Evolutionary conservation across 192 early-diverging fungal genomes (phyloP).

Genomic region (Physocladia obscura): DNA sequence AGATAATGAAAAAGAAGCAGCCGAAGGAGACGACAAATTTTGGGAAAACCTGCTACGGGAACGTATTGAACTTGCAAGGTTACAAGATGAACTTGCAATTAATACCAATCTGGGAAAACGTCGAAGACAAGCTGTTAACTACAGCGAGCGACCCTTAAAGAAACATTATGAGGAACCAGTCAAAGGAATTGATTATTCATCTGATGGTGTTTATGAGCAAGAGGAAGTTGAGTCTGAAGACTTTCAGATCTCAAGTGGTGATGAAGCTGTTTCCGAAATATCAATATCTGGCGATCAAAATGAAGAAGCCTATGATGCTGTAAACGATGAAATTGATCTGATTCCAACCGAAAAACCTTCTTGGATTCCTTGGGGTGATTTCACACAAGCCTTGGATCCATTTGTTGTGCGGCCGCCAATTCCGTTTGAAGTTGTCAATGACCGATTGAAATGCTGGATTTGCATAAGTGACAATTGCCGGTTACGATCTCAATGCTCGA

Average conservation of each 20-base stretch:
- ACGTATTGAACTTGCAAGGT: background rate
- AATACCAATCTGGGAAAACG: constrained; percentile 4
- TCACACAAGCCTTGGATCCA: background rate
- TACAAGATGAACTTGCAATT: background rate
- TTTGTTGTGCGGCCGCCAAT: background rate
- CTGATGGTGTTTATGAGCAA: background rate
- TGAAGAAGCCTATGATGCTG: background rate
- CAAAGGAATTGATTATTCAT: background rate
- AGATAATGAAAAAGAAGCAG: background rate
- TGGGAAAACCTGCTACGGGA: constrained; percentile 37
- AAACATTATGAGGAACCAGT: background rate
- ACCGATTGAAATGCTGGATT: constrained; percentile 11
- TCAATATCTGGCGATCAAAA: background rate
- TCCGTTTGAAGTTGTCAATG: background rate
- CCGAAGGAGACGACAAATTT: constrained; percentile 45
- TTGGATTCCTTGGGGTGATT: constrained; percentile 14
- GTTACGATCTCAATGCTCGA: background rate
- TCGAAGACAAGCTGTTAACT: constrained; percentile 32
- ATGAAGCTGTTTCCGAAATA: background rate
- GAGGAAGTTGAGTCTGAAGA: background rate
- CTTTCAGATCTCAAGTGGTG: background rate
- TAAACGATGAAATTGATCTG: background rate
- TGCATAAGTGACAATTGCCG: constrained; percentile 10
- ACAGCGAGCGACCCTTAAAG: constrained; percentile 14
- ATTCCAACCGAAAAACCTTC: background rate